These are phyloP conservation scores for Phalaenopsis aphrodite DNA, from an alignment of 106 monocot genomes.

Conservation along the genomic window DNA sequence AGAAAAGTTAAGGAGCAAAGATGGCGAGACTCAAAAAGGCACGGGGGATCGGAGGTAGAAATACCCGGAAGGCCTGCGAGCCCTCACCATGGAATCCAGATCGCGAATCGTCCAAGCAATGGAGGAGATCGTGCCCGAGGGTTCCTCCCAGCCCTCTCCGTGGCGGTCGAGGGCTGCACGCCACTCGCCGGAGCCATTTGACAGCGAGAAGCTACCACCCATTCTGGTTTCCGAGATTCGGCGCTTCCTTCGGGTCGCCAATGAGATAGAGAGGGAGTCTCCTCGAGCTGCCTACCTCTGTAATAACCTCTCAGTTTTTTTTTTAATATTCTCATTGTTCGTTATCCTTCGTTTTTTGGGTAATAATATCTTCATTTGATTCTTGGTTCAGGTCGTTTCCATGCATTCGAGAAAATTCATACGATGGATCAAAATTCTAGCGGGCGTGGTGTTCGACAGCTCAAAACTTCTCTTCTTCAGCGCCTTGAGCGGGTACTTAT, in stretches of 20 bases:
- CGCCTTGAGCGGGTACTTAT: slow-evolving; percentile 52
- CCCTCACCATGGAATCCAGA: not conserved
- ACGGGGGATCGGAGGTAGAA: slow-evolving; percentile 13
- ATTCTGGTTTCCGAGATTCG: slow-evolving; percentile 41
- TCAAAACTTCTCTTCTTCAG: slow-evolving; percentile 72
- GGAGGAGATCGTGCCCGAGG: slow-evolving; percentile 40
- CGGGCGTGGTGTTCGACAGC: slow-evolving; percentile 68
- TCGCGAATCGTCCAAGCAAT: slow-evolving; percentile 7
- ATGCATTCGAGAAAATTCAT: slow-evolving; percentile 73
- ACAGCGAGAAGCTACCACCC: slow-evolving; percentile 75
- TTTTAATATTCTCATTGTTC: not conserved
- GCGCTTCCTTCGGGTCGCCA: slow-evolving; percentile 67
- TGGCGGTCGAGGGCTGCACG: not conserved
- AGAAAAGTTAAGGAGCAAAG: not conserved
- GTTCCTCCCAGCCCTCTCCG: slow-evolving; percentile 8
- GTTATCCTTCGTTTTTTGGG: no score
- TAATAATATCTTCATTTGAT: no score
- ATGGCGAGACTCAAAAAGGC: not conserved
- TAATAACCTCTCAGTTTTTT: slow-evolving; percentile 16
- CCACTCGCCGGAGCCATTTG: slow-evolving; percentile 38
- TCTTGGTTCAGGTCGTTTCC: slow-evolving; percentile 50
- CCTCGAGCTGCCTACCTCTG: slow-evolving; percentile 69
- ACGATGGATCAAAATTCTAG: slow-evolving; percentile 46
- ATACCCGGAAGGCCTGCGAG: not conserved
- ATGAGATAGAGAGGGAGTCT: slow-evolving; percentile 57